phyloP scores from a whole-genome alignment of 2,329 filamentous ascomycete genomes.

The Penicillium janthinellum region DNA sequence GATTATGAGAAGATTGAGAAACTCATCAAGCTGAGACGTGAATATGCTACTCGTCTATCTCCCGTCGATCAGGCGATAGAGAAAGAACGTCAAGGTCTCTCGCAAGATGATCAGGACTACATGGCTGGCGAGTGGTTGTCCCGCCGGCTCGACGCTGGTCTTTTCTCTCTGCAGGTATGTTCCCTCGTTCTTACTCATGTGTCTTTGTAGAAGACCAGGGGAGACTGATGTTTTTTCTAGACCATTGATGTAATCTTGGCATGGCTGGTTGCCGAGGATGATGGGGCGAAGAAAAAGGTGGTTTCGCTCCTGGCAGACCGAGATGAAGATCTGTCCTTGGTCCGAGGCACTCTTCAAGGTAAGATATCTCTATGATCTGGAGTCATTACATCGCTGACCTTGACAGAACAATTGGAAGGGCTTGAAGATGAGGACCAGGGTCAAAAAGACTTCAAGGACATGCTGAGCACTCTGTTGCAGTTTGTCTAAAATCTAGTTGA shows the following conservation, averaged over 20 bases:
- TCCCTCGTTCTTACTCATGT: not conserved
- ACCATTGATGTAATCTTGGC: conserved; percentile 77
- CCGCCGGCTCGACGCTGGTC: conserved; percentile 75
- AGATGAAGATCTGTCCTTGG: conserved; percentile 64
- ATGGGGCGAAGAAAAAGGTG: conserved; percentile 69
- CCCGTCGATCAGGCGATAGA: conserved; percentile 66
- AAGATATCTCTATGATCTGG: conserved; percentile 16
- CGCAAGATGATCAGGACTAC: conserved; percentile 62
- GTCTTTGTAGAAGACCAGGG: conserved; percentile 6
- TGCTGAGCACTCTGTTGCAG: conserved; percentile 62
- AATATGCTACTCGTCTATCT: conserved; percentile 66
- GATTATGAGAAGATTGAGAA: conserved; percentile 82
- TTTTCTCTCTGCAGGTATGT: conserved; percentile 72
- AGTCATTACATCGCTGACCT: conserved; percentile 18
- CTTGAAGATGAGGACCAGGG: conserved; percentile 59
- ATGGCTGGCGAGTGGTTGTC: conserved; percentile 73
- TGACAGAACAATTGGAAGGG: conserved; percentile 61
- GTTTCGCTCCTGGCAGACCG: conserved; percentile 64
- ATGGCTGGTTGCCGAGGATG: conserved; percentile 90
- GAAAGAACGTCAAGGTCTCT: conserved; percentile 56
- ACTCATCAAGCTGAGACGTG: conserved; percentile 69
- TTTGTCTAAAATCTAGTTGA: conserved; percentile 33
- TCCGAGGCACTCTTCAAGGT: conserved; percentile 70
- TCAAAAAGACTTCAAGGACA: conserved; percentile 60
- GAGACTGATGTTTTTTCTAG: conserved; percentile 41